Evolutionary conservation across 177 flowering plant genomes (phyloP).

Genomic region (Telopea speciosissima): DNA sequence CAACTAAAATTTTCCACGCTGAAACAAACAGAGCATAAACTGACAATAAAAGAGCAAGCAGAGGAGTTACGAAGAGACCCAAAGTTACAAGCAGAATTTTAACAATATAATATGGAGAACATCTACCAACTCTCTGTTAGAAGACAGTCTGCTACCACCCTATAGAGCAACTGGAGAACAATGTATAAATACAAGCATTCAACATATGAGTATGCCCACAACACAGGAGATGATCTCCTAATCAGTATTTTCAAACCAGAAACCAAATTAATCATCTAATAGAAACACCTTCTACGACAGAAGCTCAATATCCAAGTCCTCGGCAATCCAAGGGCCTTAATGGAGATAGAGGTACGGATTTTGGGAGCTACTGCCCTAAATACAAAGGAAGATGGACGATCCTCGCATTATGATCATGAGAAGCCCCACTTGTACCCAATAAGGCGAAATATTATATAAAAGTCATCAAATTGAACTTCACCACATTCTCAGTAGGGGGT

Average conservation of each 20-base stretch:
- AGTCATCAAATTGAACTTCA: background rate
- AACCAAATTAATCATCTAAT: no score
- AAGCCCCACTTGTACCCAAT: background rate
- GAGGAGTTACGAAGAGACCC: background rate
- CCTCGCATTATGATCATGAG: background rate
- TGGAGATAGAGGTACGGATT: no score
- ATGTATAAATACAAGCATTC: background rate
- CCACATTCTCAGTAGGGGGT: background rate
- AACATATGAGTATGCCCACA: background rate
- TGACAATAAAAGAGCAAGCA: background rate
- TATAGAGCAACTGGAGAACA: background rate
- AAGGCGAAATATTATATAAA: no score
- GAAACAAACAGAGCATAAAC: no score
- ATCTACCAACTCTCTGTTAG: background rate
- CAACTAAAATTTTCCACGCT: no score
- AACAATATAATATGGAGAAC: background rate
- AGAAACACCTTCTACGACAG: background rate
- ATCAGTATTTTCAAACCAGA: no score
- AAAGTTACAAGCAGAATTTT: background rate
- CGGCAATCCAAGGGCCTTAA: background rate
- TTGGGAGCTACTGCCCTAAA: background rate
- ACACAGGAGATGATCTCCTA: background rate
- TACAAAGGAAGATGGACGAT: background rate
- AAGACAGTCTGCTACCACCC: background rate
- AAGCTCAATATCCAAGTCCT: background rate